Conservation (phyloP, 2,329 filamentous ascomycete genomes). For the Ceratocystiopsis sp. region DNA sequence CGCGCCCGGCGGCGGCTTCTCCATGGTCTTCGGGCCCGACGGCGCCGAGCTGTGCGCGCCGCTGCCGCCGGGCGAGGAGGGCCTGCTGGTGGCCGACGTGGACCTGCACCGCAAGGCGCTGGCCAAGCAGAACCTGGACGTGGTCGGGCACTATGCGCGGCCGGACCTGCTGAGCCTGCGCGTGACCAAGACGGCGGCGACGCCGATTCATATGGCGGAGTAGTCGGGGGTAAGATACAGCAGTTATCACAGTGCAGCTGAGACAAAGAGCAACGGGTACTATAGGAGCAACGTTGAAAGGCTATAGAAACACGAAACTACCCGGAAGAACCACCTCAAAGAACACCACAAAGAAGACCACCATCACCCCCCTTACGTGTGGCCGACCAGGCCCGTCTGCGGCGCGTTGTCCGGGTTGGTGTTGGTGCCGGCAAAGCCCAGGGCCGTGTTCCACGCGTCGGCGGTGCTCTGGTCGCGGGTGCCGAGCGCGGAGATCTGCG, state of each 20-base stretch:
- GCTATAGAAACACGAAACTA: no score
- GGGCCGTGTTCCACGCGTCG: constrained; percentile 22
- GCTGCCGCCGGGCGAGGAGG: constrained; percentile 8
- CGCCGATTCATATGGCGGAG: no score
- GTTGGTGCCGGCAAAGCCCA: constrained; percentile 22
- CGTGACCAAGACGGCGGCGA: constrained; percentile 1
- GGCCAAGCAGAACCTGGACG: constrained; percentile 26
- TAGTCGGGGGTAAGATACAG: no score
- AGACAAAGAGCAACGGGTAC: no score
- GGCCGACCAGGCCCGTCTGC: constrained; percentile 19
- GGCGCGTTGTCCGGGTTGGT: constrained; percentile 23
- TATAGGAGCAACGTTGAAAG: no score
- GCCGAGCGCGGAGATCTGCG: constrained; percentile 16
- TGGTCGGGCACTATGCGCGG: constrained; percentile 30
- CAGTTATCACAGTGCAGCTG: no score
- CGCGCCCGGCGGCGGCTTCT: constrained; percentile 11
- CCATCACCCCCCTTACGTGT: constrained; percentile 13
- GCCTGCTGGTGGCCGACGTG: constrained; percentile 21
- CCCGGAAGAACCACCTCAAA: no score
- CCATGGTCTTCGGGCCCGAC: constrained; percentile 11
- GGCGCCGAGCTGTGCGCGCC: constrained; percentile 8
- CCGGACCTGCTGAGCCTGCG: constrained; percentile 34
- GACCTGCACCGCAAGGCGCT: constrained; percentile 18
- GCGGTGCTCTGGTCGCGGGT: constrained; percentile 21
- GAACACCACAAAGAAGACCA: no score